Percentiles rank a stretch among this genome's conserved stretches.
Evolutionary conservation across 495 filamentous ascomycete species (phyloP).

Genomic region (Aspergillus biplanus): DNA sequence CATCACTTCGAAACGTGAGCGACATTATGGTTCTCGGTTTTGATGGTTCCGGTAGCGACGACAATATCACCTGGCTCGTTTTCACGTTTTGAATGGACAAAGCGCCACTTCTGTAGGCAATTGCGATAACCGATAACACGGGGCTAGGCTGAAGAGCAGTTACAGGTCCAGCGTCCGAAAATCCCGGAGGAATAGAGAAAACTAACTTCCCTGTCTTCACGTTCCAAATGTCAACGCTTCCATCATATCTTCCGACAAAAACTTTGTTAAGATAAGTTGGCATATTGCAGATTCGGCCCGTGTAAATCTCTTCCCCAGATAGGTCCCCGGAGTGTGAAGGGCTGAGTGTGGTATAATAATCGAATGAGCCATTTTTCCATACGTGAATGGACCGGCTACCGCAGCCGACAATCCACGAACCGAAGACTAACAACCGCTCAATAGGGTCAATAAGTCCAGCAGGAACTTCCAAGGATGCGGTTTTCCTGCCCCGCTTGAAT

Average conservation of each 20-base stretch:
- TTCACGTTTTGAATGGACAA: slow-evolving; percentile 81
- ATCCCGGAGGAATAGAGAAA: slow-evolving; percentile 77
- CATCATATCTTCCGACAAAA: slow-evolving; percentile 81
- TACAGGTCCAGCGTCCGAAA: slow-evolving; percentile 68
- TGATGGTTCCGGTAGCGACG: slow-evolving; percentile 61
- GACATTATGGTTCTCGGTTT: slow-evolving; percentile 64
- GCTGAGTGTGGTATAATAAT: slow-evolving; percentile 85
- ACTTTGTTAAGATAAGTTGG: slow-evolving; percentile 96
- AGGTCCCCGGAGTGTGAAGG: slow-evolving; percentile 47
- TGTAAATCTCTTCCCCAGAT: slow-evolving; percentile 60
- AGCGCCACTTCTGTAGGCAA: slow-evolving; percentile 79
- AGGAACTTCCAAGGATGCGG: slow-evolving; percentile 71
- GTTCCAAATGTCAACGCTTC: slow-evolving; percentile 97
- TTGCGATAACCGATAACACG: slow-evolving; percentile 81
- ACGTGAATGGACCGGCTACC: slow-evolving; percentile 76
- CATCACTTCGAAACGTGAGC: slow-evolving; percentile 90
- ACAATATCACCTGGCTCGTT: slow-evolving; percentile 69
- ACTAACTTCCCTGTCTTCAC: slow-evolving; percentile 86
- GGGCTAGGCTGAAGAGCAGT: slow-evolving; percentile 83
- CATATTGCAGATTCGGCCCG: slow-evolving; percentile 76
- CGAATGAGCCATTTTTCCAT: slow-evolving; percentile 82
- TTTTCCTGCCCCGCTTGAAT: slow-evolving; percentile 89
- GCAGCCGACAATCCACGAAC: slow-evolving; percentile 87
- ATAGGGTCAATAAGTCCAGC: slow-evolving; percentile 66
- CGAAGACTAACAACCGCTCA: slow-evolving; percentile 78